Evolutionary conservation across 805 yeast genomes (phyloP), one percentile per base, ranked within the genome.

Genomic region (Metschnikowia baotianmanensis): DNA sequence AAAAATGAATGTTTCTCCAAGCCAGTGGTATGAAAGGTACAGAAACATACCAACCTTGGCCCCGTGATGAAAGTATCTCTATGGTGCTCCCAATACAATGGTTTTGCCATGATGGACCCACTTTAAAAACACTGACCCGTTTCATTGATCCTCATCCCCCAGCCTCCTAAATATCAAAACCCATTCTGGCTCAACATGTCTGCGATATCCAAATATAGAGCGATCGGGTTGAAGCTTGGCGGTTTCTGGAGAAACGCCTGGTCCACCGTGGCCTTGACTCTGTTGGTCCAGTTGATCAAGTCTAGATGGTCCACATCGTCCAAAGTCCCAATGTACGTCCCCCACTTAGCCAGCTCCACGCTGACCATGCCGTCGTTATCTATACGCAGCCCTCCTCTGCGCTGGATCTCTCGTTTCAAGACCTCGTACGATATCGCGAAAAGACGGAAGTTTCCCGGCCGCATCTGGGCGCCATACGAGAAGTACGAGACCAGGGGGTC

Each of bases 311-410:
- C 96, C 3, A 84, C 87, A 47, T 80, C 74, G 29, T 78, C 78
- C 25, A 90, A 59, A 0, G 93, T 85, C 0, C 96, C 97, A 49
- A 80, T 57, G 60, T 85, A 86, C 32, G 78, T 64, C 0, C 96
- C 96, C 96, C 96, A 89, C 53, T 75, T 76, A 1, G 95, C 68
- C 43, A 93, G 84, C 27, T 70, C 65, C 2, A 87, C 83, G 46
- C 91, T 82, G 2, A 89, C 95, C 67, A 90, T 62, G 0, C 97
- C 97, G 63, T 89, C 97, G 57, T 87, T 89, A 13, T 76, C 81
- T 5, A 82, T 80, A 11, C 65, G 65, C 72, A 4, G 6, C 6
- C 45, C 46, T 43, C 54, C 31, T 52, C 47, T 44, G 17, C 34
- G 34, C 36, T 33, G 40, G 41, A 42, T 49, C 29, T 37, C 47